Base-by-base conservation (phyloP, 2,329 filamentous ascomycete genomes). In the Hymenoscyphus fraxineus region DNA sequence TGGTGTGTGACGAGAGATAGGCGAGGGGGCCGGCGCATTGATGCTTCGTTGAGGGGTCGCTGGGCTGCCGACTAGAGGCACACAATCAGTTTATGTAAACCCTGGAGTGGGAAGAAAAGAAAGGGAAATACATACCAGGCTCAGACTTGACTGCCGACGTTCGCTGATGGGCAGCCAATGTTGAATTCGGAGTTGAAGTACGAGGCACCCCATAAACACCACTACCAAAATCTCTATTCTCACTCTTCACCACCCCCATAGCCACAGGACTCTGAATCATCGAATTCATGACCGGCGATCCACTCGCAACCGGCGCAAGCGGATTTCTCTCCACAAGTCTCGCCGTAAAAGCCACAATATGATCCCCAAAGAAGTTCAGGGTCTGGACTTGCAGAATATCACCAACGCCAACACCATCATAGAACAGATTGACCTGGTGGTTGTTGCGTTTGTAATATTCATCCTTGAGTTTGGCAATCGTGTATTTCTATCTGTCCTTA, bases 321-420 rank as follows among this genome's bases (percentile, higher is more conserved):
- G 47, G 19, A 13, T 22, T 54, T 27, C 19, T 19, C 12, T 27
- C 22, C 12, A 3, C 47, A 56, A 41, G 60, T 58, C 60, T 55
- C 15, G 67, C 63, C 16, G 62, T 66, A 12, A 67, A 62, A 12
- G 67, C 60, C 19, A 70, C 54, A 27, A 69, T 58, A 32, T 61
- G 65, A 31, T 71, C 63, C 5, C 56, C 60, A 19, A 66, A 63
- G 16, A 38, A 27, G 55, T 64, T 55, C 1, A 71, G 32, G 1
- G 62, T 16, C 12, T 59, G 38, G 58, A 69, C 67, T 44, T 67
- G 61, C 1, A 56, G 58, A 16, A 35, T 47, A 31, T 68, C 67
- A 12, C 31, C 39, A 12, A 64, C 16, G 5, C n/a, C 2, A 7
- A 39, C 58, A 40, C 47, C 57, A 10, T 47, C 41, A 39, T 63